Evolutionary conservation across 2,329 filamentous ascomycete genomes (phyloP).

Genomic region (Fusarium sp.): DNA sequence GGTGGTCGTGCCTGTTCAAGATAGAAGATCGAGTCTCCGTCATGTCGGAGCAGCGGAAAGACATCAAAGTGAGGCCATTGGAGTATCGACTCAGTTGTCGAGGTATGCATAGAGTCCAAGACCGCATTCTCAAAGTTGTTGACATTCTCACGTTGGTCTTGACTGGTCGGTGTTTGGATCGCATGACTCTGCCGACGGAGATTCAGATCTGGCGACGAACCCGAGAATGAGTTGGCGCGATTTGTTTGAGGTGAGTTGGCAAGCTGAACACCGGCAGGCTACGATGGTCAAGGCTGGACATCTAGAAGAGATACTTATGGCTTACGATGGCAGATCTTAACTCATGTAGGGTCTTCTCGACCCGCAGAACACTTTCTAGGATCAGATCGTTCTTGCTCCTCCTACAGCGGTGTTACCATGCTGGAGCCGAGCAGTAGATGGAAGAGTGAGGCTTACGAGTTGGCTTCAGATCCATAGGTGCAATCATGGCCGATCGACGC

Average conservation of each 20-base stretch:
- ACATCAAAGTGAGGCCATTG: conserved; percentile 61
- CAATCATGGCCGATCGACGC: conserved; percentile 50
- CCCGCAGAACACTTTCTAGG: conserved; percentile 59
- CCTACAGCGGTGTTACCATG: conserved; percentile 39
- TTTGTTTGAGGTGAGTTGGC: conserved; percentile 27
- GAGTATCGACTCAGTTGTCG: conserved; percentile 61
- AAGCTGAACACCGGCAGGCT: conserved; percentile 23
- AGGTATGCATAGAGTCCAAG: conserved; percentile 60
- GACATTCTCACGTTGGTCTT: conserved; percentile 30
- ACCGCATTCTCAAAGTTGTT: conserved; percentile 57
- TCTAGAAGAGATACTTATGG: not conserved
- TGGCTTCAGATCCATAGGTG: conserved; percentile 55
- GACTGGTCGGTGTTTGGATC: conserved; percentile 37
- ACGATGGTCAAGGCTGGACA: not conserved
- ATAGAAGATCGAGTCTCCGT: conserved; percentile 57
- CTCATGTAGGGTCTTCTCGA: conserved; percentile 58
- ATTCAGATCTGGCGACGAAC: conserved; percentile 35
- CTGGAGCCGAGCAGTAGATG: rapidly evolving
- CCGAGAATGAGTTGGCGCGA: conserved; percentile 37
- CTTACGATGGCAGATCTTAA: conserved; percentile 54
- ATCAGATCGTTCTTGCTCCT: conserved; percentile 63
- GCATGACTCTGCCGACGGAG: conserved; percentile 37
- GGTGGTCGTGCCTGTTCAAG: conserved; percentile 56
- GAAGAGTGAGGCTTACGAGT: conserved; percentile 48
- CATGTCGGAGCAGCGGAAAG: conserved; percentile 54